phyloP scores from a whole-genome alignment of 345 rosid species.

The Pelargonium nanum region DNA sequence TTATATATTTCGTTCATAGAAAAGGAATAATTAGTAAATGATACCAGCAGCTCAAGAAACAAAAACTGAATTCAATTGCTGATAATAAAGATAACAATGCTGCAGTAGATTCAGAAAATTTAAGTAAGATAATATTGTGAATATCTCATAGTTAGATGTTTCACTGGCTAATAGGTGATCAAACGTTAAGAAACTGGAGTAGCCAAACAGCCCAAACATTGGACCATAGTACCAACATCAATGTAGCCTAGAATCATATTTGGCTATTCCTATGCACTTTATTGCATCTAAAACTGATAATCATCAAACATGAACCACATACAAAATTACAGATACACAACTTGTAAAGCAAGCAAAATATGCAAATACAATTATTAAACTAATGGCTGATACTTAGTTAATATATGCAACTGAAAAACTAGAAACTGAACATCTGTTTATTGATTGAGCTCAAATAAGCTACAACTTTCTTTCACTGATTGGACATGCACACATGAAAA shows the following conservation, averaged over 20 bases:
- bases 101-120: not conserved
- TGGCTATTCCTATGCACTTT: not conserved
- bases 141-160: not conserved
- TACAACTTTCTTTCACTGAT: too few relatives aligned
- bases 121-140: not conserved
- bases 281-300: not conserved
- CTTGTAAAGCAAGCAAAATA: too few relatives aligned
- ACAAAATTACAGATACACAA: too few relatives aligned
- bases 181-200: not conserved
- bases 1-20: not conserved
- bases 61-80: not conserved
- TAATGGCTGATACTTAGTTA: too few relatives aligned
- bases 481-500: too few relatives aligned
- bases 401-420: too few relatives aligned
- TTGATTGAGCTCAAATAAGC: too few relatives aligned
- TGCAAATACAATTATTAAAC: not conserved
- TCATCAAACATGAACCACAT: too few relatives aligned
- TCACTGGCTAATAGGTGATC: not conserved
- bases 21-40: not conserved
- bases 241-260: not conserved
- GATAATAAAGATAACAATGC: not conserved
- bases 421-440: too few relatives aligned
- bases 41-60: not conserved
- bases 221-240: not conserved
- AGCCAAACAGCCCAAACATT: not conserved